These are phyloP conservation scores for Gautieria morchelliformis DNA, from an alignment of 768 basidiomycete genomes.

Conservation along the genomic window DNA sequence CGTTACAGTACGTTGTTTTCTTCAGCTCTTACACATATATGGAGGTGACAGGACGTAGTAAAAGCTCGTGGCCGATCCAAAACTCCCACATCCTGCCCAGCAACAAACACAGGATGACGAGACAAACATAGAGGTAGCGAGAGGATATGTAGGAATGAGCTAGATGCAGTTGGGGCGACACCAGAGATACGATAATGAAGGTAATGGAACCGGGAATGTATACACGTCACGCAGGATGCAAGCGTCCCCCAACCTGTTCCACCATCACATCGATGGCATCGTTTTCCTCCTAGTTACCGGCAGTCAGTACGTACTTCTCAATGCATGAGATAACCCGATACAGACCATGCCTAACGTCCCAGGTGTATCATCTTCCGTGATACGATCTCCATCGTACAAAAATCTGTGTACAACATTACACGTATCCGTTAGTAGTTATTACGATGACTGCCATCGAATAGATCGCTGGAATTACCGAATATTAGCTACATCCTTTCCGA, in stretches of 20 bases:
- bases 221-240: neutral
- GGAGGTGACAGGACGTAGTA: neutral
- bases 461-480: constrained; percentile 58
- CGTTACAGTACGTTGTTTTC: too few relatives aligned
- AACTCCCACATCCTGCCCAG: neutral
- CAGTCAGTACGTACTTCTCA: neutral
- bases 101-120: neutral
- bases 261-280: constrained; percentile 97
- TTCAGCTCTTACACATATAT: neutral
- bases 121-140: neutral
- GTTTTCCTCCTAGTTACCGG: constrained; percentile 24
- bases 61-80: neutral
- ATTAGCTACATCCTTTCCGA: constrained; percentile 78
- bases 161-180: constrained; percentile 3
- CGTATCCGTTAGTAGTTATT: neutral
- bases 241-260: constrained; percentile 36
- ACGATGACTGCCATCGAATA: neutral
- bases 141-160: neutral
- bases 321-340: neutral
- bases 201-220: neutral
- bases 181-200: constrained; percentile 1
- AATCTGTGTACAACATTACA: constrained; percentile 41
- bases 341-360: constrained; percentile 71
- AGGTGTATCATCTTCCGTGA: constrained; percentile 86
- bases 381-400: constrained; percentile 81